phyloP scores from a whole-genome alignment of 306 rosid species.

The Medicago truncatula region DNA sequence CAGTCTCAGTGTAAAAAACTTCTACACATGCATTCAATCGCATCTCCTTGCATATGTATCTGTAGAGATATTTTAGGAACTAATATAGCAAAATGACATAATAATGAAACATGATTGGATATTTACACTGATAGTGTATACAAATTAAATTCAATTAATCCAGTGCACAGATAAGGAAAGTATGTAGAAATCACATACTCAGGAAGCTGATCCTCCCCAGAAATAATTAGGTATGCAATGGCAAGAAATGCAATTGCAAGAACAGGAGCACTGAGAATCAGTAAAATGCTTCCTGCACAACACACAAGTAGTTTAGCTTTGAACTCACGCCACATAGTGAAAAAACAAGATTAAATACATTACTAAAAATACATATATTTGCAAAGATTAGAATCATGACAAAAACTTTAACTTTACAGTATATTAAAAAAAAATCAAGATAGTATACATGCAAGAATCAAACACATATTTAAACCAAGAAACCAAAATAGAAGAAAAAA shows the following conservation, averaged over 20 bases:
- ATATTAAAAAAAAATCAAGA: too few relatives aligned
- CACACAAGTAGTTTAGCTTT: conserved; percentile 25
- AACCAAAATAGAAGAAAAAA: background rate
- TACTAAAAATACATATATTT: too few relatives aligned
- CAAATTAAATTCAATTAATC: background rate
- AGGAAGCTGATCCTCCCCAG: conserved; percentile 61
- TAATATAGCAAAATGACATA: background rate
- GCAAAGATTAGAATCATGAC: background rate
- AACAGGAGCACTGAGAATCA: conserved; percentile 64
- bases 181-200: conserved; percentile 50
- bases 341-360: background rate
- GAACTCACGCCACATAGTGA: conserved; percentile 7
- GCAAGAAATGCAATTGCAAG: conserved; percentile 74
- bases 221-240: conserved; percentile 54
- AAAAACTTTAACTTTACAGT: background rate
- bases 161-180: conserved; percentile 9
- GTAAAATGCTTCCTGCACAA: conserved; percentile 70
- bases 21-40: background rate
- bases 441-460: background rate
- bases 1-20: background rate
- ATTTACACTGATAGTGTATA: background rate
- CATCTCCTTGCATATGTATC: too few relatives aligned
- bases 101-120: background rate
- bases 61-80: background rate
- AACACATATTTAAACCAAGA: background rate